Base-by-base conservation (phyloP, 768 basidiomycete genomes). In the Boletus fagicola region DNA sequence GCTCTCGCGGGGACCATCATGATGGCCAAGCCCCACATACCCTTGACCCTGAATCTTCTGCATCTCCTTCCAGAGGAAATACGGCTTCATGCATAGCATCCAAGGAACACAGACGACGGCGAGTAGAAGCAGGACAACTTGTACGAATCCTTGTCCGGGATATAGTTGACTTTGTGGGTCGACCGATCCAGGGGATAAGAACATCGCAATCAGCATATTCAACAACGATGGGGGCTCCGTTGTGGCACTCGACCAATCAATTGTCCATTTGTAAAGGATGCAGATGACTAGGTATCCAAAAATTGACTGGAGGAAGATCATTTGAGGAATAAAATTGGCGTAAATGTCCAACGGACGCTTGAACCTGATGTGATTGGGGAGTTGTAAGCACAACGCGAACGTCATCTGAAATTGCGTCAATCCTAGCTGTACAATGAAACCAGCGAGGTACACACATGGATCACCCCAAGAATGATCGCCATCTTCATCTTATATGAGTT, bases 401-500 rank as follows among this genome's bases (percentile, higher is more conserved):
- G 96, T 94, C 97, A 99, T 99, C 96, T 99, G 62, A 24, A 55
- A 65, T 22, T 45, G 55, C 30, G 47, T 69, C 54, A 61, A 56
- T 57, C 58, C 16, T 54, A 46, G 44, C 26, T 16, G 28, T 38
- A 45, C 11, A 39, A 58, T 40, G 48, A 52, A 54, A 31, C 47
- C 38, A 44, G 40, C 46, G 39, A 43, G 50, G 75, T 86, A 65
- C 76, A 24, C 56, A 98, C 96, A 73, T 99, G 96, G 58, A 90
- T 90, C 62, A 99, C 95, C 72, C 97, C 97, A 52, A 99, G 74
- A 36, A 98, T 84, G 68, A 99, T 87, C 22, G 93, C 91, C 93
- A 98, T 94, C 78, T 99, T 98, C 97, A 99, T 99, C 86, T 98
- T 99, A 79, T 96, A 96, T 39, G 95, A 98, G 75, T 99, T 99